Conservation (phyloP, 2,329 filamentous ascomycete species). For the Grosmannia huntii region DNA sequence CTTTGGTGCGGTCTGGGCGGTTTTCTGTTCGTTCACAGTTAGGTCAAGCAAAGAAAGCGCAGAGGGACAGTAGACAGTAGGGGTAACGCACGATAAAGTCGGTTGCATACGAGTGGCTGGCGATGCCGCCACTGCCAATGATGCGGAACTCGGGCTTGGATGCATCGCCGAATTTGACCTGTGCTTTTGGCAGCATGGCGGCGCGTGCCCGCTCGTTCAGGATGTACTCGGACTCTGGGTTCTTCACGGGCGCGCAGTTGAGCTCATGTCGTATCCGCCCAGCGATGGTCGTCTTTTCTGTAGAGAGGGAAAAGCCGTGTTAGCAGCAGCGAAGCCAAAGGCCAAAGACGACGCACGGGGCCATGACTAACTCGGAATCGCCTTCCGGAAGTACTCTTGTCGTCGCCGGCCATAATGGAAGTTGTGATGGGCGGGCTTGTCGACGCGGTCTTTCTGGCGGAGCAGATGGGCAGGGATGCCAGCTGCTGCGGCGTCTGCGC, state of each 20-base stretch:
- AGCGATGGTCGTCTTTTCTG: conserved; percentile 66
- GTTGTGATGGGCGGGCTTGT: conserved; percentile 27
- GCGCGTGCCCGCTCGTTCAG: conserved; percentile 45
- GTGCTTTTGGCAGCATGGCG: conserved; percentile 47
- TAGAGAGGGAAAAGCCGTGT: conserved; percentile 2
- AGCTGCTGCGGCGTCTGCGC: conserved; percentile 41
- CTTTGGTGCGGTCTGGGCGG: conserved; percentile 30
- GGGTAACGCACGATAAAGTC: conserved; percentile 43
- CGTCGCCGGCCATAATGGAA: conserved; percentile 13
- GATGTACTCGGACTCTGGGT: conserved; percentile 53
- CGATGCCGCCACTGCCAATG: conserved; percentile 45
- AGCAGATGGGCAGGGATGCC: conserved; percentile 47
- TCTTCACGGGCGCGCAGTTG: conserved; percentile 59
- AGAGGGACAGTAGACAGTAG: not conserved
- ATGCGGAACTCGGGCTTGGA: conserved; percentile 35
- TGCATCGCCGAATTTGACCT: conserved; percentile 36
- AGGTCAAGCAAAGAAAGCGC: not conserved
- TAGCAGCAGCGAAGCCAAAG: conserved; percentile 6
- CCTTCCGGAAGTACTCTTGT: conserved; percentile 51
- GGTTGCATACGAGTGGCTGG: conserved; percentile 29
- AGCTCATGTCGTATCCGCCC: conserved; percentile 66
- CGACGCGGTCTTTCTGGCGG: conserved; percentile 26
- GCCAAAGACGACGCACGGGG: not conserved
- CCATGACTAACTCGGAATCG: conserved; percentile 52
- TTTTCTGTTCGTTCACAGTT: conserved; percentile 32